phyloP scores from a whole-genome alignment of 768 basidiomycete genomes.

The Gymnopilus junonius region DNA sequence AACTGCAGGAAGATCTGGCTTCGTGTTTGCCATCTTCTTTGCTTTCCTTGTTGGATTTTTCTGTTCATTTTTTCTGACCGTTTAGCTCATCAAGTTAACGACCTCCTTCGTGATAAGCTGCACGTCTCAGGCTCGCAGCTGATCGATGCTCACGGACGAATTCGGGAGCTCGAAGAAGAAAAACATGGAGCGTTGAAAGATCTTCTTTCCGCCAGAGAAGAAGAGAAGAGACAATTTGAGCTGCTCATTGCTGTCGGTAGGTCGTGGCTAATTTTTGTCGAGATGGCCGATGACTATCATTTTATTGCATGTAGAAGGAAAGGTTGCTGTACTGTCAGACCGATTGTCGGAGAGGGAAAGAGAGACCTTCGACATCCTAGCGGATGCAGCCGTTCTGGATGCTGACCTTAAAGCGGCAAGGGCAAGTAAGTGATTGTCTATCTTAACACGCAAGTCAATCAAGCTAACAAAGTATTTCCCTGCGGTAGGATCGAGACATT shows the following conservation, averaged over 20 bases:
- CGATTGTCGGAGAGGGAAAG: slow-evolving; percentile 31
- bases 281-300: background rate
- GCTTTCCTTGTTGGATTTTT: background rate
- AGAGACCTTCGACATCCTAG: slow-evolving; percentile 30
- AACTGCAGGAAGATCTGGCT: slow-evolving; percentile 31
- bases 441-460: background rate
- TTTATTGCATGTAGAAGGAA: slow-evolving; percentile 21
- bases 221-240: slow-evolving; percentile 18
- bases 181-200: slow-evolving; percentile 27
- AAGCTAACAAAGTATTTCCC: background rate
- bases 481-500: slow-evolving; percentile 15
- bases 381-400: slow-evolving; percentile 26
- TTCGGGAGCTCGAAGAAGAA: slow-evolving; percentile 41
- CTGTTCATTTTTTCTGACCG: background rate
- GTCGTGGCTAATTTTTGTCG: background rate
- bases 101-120: slow-evolving; percentile 44
- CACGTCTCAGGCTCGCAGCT: slow-evolving; percentile 36
- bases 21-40: slow-evolving; percentile 25
- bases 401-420: slow-evolving; percentile 23
- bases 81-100: slow-evolving; percentile 41
- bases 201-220: slow-evolving; percentile 18
- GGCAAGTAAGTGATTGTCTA: slow-evolving; percentile 14
- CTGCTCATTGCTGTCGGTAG: slow-evolving; percentile 15
- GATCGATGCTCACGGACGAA: slow-evolving; percentile 33
- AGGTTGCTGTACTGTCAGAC: slow-evolving; percentile 26